A percentile compares a stretch with the other conserved stretches of the same genome.
phyloP scores from a whole-genome alignment of 768 basidiomycete species.

The Pluteus cervinus region DNA sequence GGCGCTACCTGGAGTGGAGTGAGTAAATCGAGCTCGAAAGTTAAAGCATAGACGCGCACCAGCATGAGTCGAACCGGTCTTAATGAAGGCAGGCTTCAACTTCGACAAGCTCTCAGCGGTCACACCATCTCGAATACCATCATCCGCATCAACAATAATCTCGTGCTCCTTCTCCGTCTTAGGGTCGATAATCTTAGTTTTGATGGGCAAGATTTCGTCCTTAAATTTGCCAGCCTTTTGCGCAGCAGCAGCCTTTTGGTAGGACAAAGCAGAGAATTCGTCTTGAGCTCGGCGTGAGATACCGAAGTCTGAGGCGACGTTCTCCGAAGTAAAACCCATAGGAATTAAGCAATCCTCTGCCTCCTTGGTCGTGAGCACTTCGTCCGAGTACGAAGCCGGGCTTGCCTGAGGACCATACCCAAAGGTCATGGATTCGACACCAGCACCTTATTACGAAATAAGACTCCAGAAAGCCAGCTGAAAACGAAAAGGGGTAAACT shows the following conservation, averaged over 20 bases:
- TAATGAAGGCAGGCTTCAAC: conserved; percentile 81
- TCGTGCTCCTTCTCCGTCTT: conserved; percentile 65
- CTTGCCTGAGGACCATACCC: conserved; percentile 59
- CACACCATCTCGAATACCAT: conserved; percentile 82
- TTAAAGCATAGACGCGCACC: conserved; percentile 23
- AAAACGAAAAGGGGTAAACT: conserved; percentile 15
- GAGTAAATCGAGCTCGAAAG: neutral
- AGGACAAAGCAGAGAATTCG: conserved; percentile 76
- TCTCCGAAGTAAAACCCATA: conserved; percentile 95
- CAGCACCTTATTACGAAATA: conserved; percentile 48
- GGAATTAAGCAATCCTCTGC: conserved; percentile 80
- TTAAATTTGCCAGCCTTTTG: conserved; percentile 79
- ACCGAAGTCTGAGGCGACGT: conserved; percentile 73
- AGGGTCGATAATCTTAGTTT: conserved; percentile 61
- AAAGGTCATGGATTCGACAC: conserved; percentile 87
- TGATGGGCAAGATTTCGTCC: conserved; percentile 80
- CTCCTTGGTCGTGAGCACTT: conserved; percentile 58
- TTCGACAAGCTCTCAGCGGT: conserved; percentile 73
- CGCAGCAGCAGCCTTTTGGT: conserved; percentile 78
- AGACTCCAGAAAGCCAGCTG: conserved; percentile 5
- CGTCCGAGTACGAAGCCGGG: conserved; percentile 56
- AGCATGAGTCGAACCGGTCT: conserved; percentile 73
- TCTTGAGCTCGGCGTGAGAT: conserved; percentile 78
- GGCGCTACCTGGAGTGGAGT: conserved; percentile 62
- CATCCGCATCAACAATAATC: conserved; percentile 72